phyloP scores from a whole-genome alignment of 805 yeast genomes.

The Candida methanosorbosa region DNA sequence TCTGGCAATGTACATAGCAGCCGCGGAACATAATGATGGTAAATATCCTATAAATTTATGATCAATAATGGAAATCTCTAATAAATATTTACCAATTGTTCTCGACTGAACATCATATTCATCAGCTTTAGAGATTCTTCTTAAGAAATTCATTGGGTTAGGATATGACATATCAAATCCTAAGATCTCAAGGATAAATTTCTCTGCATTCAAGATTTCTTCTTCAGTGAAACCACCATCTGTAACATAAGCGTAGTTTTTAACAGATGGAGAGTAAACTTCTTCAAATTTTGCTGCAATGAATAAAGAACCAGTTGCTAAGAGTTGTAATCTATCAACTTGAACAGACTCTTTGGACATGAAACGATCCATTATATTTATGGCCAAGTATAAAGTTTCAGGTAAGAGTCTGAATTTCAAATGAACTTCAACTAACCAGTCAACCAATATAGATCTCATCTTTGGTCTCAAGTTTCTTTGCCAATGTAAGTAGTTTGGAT shows the following conservation, averaged over 20 bases:
- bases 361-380: conserved; percentile 82
- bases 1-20: conserved; percentile 79
- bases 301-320: conserved; percentile 79
- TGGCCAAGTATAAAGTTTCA: conserved; percentile 76
- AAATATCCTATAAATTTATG: conserved; percentile 61
- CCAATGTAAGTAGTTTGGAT: conserved; percentile 54
- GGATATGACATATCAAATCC: conserved; percentile 76
- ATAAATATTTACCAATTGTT: conserved; percentile 74
- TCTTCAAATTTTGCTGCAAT: conserved; percentile 93
- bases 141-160: conserved; percentile 81
- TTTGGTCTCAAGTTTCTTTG: conserved; percentile 67
- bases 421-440: conserved; percentile 91
- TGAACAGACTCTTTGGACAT: conserved; percentile 67
- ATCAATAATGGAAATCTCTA: conserved; percentile 73
- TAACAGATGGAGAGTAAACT: conserved; percentile 78
- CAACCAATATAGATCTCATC: conserved; percentile 82
- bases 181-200: conserved; percentile 61
- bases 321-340: conserved; percentile 70
- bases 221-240: conserved; percentile 79
- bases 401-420: conserved; percentile 73
- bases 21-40: conserved; percentile 79
- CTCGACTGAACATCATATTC: conserved; percentile 79
- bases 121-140: conserved; percentile 87
- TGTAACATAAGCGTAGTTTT: conserved; percentile 79
- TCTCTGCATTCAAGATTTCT: conserved; percentile 78